phyloP scores from a whole-genome alignment of 2,329 filamentous ascomycete species.

The Colletotrichum lentis region DNA sequence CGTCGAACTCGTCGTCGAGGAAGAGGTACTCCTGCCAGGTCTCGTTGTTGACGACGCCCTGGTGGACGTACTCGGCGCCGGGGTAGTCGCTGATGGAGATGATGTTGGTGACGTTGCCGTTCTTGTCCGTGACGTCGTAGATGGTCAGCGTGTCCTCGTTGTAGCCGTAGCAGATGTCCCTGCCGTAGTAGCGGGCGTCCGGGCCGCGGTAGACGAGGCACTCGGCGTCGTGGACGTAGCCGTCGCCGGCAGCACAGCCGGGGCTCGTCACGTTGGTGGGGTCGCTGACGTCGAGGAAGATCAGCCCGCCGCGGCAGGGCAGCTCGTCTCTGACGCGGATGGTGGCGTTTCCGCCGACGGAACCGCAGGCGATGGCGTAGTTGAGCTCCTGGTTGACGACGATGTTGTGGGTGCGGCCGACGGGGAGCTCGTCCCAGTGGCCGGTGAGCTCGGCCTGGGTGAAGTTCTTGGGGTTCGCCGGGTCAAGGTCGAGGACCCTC shows the following conservation, averaged over 20 bases:
- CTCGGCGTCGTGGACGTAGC: slow-evolving; percentile 69
- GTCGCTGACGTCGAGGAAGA: slow-evolving; percentile 66
- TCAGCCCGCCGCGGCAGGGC: slow-evolving; percentile 61
- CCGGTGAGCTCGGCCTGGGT: slow-evolving; percentile 53
- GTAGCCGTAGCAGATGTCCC: slow-evolving; percentile 64
- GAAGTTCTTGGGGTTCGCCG: slow-evolving; percentile 54
- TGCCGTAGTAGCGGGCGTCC: slow-evolving; percentile 54
- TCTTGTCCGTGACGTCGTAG: slow-evolving; percentile 62
- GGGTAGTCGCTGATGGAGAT: slow-evolving; percentile 63
- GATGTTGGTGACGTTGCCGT: slow-evolving; percentile 49
- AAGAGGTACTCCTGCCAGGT: slow-evolving; percentile 54
- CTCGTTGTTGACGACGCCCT: slow-evolving; percentile 60
- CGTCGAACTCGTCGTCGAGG: slow-evolving; percentile 60
- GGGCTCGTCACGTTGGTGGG: slow-evolving; percentile 60
- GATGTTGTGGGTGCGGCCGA: slow-evolving; percentile 55
- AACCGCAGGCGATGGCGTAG: slow-evolving; percentile 55
- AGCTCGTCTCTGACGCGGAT: slow-evolving; percentile 36
- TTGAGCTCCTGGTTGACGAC: slow-evolving; percentile 58
- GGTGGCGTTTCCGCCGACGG: slow-evolving; percentile 47
- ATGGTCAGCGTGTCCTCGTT: slow-evolving; percentile 62
- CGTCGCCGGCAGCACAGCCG: slow-evolving; percentile 63
- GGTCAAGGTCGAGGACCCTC: slow-evolving; percentile 60
- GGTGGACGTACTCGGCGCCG: slow-evolving; percentile 62
- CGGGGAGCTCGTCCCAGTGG: slow-evolving; percentile 52
- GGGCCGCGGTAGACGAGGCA: slow-evolving; percentile 64